These are phyloP conservation scores for Picochlorum costavermella DNA, from an alignment of 139 green algal genomes.

Conservation along the genomic window DNA sequence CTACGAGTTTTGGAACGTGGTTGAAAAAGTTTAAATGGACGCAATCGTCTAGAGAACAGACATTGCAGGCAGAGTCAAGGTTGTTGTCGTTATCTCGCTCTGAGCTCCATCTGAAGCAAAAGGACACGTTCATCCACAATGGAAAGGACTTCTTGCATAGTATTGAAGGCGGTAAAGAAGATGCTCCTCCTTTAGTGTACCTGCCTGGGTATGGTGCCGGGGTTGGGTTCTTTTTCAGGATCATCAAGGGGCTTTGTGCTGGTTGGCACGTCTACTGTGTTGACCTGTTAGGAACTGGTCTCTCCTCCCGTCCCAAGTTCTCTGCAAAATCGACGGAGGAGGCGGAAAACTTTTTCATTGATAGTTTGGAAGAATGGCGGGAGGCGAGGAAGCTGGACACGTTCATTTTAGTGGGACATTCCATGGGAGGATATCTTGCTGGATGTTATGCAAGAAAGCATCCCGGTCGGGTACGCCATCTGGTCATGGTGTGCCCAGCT, in stretches of 20 bases:
- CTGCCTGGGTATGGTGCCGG: conserved; percentile 69
- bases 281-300: conserved; percentile 77
- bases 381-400: conserved; percentile 44
- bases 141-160: conserved; percentile 63
- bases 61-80: too few relatives aligned
- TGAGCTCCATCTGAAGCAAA: too few relatives aligned
- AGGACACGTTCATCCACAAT: not conserved
- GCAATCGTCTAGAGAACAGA: too few relatives aligned
- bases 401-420: conserved; percentile 73
- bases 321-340: conserved; percentile 35
- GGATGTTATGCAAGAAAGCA: conserved; percentile 69
- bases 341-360: conserved; percentile 75
- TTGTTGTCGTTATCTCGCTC: too few relatives aligned
- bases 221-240: conserved; percentile 43
- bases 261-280: conserved; percentile 53
- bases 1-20: too few relatives aligned
- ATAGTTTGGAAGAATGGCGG: conserved; percentile 59
- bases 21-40: too few relatives aligned
- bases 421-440: conserved; percentile 25
- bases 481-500: conserved; percentile 79
- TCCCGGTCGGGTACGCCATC: conserved; percentile 73
- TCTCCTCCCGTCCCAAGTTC: conserved; percentile 68
- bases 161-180: conserved; percentile 18
- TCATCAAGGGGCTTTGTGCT: conserved; percentile 42
- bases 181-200: conserved; percentile 44